These are phyloP conservation scores for Scenedesmus sp. DNA, from an alignment of 163 green algal species.

Conservation along the genomic window DNA sequence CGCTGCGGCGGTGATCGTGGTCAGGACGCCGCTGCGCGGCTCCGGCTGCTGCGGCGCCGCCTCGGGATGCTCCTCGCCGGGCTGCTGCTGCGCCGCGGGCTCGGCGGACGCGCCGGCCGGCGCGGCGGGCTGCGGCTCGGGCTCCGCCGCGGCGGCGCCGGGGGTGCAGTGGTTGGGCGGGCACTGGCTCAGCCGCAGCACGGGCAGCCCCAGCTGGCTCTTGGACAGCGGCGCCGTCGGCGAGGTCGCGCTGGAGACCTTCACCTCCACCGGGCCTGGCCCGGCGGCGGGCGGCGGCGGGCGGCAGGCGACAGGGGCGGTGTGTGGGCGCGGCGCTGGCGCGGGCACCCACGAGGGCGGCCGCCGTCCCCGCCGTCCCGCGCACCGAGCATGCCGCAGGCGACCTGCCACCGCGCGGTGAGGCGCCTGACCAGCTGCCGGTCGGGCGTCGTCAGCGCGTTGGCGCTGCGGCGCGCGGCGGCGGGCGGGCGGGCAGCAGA, in stretches of 20 bases:
- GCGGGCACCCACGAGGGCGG: too few relatives aligned
- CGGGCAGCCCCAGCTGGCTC: conserved; percentile 3
- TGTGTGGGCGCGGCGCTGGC: too few relatives aligned
- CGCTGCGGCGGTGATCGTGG: not conserved
- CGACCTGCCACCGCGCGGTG: conserved; percentile 11
- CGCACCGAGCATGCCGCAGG: conserved; percentile 36
- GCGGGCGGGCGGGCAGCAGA: too few relatives aligned
- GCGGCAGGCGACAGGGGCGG: too few relatives aligned
- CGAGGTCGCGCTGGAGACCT: conserved; percentile 7
- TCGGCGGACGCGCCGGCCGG: not conserved
- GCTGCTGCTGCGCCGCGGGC: not conserved
- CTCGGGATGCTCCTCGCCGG: not conserved
- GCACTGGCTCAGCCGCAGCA: conserved; percentile 20
- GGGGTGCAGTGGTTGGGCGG: conserved; percentile 4
- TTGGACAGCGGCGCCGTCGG: conserved; percentile 8
- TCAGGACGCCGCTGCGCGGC: not conserved
- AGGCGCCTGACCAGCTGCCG: conserved; percentile 13
- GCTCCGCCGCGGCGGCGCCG: not conserved
- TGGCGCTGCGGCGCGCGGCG: conserved; percentile 13
- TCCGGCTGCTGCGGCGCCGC: not conserved
- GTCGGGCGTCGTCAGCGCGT: conserved; percentile 2
- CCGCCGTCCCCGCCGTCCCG: too few relatives aligned
- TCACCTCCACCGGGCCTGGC: conserved; percentile 18
- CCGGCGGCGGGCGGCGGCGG: too few relatives aligned
- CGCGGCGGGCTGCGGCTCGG: not conserved